A percentile compares a stretch with the other conserved stretches of the same genome.
These are phyloP conservation scores for Benincasa hispida DNA, from an alignment of 306 rosid species.

Conservation along the genomic window DNA sequence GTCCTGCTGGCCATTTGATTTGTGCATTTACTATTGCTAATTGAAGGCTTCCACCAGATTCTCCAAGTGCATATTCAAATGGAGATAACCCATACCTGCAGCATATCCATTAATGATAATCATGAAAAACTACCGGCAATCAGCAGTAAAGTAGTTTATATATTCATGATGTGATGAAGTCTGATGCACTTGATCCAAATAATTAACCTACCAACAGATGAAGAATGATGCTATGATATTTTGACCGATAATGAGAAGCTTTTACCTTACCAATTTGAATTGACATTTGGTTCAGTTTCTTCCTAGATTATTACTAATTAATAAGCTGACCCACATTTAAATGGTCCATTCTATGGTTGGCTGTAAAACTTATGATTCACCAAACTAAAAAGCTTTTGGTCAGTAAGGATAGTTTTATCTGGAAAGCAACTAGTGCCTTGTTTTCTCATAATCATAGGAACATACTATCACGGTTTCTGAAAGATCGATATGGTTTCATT, in stretches of 20 bases:
- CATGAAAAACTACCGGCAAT: background rate
- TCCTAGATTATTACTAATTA: background rate
- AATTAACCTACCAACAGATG: background rate
- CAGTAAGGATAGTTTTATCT: background rate
- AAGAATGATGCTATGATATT: background rate
- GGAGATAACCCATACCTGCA: constrained; percentile 93
- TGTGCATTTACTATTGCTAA: constrained; percentile 86
- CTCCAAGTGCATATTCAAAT: constrained; percentile 96
- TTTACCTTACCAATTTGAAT: no score
- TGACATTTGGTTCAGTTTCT: background rate
- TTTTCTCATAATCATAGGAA: background rate
- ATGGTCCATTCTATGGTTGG: background rate
- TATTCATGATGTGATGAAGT: background rate
- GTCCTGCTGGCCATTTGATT: constrained; percentile 88
- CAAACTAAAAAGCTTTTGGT: background rate
- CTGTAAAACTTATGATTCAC: background rate
- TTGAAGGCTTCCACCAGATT: constrained; percentile 97
- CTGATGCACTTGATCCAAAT: background rate
- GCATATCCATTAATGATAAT: background rate
- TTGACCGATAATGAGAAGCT: background rate
- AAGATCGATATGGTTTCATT: background rate
- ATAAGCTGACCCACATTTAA: background rate
- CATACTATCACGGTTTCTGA: background rate
- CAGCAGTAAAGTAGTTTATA: background rate
- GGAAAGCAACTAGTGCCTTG: background rate